These are phyloP conservation scores for Termitomyces sp. DNA, from an alignment of 768 basidiomycete species.

Conservation along the genomic window DNA sequence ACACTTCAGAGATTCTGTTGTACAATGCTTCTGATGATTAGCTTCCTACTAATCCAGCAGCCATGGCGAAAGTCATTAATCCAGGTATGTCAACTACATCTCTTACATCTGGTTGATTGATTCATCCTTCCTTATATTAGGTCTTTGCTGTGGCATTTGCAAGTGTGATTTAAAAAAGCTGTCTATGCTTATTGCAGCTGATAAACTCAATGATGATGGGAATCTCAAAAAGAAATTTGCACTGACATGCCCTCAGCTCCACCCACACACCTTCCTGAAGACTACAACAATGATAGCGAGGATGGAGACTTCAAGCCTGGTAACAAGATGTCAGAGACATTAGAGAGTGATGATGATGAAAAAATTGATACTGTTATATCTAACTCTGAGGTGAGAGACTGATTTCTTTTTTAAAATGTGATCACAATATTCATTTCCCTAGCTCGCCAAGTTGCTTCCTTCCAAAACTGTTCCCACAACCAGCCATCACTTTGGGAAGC, in stretches of 20 bases:
- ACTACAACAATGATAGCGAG: not conserved
- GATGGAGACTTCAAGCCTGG: not conserved
- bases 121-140: too few species aligned
- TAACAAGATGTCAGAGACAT: not conserved
- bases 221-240: slow-evolving; percentile 1
- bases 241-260: not conserved
- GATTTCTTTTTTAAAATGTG: too few species aligned
- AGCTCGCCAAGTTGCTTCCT: not conserved
- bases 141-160: not conserved
- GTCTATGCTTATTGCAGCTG: not conserved
- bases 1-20: not conserved
- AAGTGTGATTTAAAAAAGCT: not conserved
- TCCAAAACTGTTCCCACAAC: not conserved
- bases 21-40: not conserved
- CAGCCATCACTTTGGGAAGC: not conserved
- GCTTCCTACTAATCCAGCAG: not conserved
- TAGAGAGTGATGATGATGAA: not conserved
- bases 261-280: not conserved
- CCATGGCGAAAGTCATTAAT: too few species aligned
- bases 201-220: slow-evolving; percentile 2
- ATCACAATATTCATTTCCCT: not conserved
- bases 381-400: not conserved
- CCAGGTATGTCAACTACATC: too few species aligned
- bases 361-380: not conserved
- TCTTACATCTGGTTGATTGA: too few species aligned